These are phyloP conservation scores for Epichloe aotearoae DNA, from an alignment of 2,329 filamentous ascomycete genomes.

Conservation along the genomic window DNA sequence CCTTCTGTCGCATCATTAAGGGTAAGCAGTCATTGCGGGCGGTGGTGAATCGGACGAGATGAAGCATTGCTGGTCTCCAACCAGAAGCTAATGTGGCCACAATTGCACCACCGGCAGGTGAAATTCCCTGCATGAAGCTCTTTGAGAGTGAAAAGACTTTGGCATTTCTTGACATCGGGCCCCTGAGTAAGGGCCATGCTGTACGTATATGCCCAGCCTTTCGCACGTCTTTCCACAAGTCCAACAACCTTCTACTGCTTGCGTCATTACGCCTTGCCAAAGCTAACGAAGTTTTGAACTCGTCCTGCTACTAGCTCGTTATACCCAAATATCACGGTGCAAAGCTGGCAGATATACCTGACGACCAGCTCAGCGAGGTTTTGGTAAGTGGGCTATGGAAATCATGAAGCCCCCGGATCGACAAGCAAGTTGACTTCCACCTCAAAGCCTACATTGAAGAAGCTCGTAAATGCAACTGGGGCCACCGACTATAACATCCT, in stretches of 20 bases:
- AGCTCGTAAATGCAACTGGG: slow-evolving; percentile 64
- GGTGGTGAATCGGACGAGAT: not conserved
- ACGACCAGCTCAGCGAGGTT: slow-evolving; percentile 72
- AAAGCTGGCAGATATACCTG: slow-evolving; percentile 85
- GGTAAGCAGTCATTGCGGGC: slow-evolving; percentile 31
- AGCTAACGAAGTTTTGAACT: not conserved
- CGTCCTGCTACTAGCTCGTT: slow-evolving; percentile 51
- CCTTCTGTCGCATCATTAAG: slow-evolving; percentile 98
- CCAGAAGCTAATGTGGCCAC: not conserved
- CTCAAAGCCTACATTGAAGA: slow-evolving; percentile 50
- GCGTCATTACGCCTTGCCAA: not conserved
- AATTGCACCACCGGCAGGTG: slow-evolving; percentile 41
- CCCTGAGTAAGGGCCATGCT: slow-evolving; percentile 76
- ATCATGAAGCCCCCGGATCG: not conserved
- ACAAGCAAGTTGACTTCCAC: not conserved
- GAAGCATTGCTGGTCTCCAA: not conserved
- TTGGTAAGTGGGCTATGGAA: slow-evolving; percentile 40
- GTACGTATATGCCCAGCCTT: slow-evolving; percentile 38
- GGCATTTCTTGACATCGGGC: slow-evolving; percentile 93
- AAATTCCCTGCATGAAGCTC: slow-evolving; percentile 94
- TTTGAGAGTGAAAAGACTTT: slow-evolving; percentile 88
- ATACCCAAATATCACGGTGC: slow-evolving; percentile 91
- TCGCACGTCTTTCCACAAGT: not conserved
- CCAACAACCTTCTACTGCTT: not conserved
- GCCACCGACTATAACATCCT: slow-evolving; percentile 80